These are phyloP conservation scores for Ceratobasidium papillatum DNA, from an alignment of 1,284 basidiomycete genomes.

Conservation along the genomic window DNA sequence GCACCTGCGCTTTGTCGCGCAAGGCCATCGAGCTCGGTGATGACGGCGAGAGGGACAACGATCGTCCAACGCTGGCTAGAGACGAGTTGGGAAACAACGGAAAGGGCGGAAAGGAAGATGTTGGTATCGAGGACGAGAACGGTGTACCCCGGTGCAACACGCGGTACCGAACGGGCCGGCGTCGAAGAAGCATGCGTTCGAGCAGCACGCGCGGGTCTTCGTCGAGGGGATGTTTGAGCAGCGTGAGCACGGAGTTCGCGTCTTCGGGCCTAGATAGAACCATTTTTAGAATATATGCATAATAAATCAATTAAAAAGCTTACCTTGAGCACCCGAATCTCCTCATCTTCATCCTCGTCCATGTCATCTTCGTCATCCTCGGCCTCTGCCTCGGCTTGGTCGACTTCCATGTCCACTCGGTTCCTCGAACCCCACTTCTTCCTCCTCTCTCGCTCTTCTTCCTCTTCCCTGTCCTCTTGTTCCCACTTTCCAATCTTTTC, in stretches of 20 bases:
- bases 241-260: conserved; percentile 63
- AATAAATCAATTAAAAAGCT: conserved; percentile 41
- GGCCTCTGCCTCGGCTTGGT: conserved; percentile 60
- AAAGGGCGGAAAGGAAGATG: conserved; percentile 83
- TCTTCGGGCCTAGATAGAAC: conserved; percentile 65
- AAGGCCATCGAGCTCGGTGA: conserved; percentile 96
- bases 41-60: conserved; percentile 89
- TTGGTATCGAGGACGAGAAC: conserved; percentile 95
- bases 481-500: conserved; percentile 76
- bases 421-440: conserved; percentile 56
- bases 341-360: conserved; percentile 66
- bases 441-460: conserved; percentile 73
- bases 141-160: conserved; percentile 85
- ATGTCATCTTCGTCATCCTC: conserved; percentile 62
- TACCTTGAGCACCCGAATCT: conserved; percentile 81
- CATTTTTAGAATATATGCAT: conserved; percentile 31
- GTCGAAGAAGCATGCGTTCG: conserved; percentile 50
- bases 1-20: conserved; percentile 62
- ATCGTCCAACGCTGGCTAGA: conserved; percentile 88
- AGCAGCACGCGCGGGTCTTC: conserved; percentile 59
- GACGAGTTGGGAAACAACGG: conserved; percentile 76
- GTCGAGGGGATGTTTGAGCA: conserved; percentile 21
- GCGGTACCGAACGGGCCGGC: conserved; percentile 53
- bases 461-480: conserved; percentile 68
- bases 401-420: conserved; percentile 54